Percentiles rank a stretch among this genome's conserved stretches.
Evolutionary conservation across 345 rosid species (phyloP).

Genomic region (Lepidium didymum): DNA sequence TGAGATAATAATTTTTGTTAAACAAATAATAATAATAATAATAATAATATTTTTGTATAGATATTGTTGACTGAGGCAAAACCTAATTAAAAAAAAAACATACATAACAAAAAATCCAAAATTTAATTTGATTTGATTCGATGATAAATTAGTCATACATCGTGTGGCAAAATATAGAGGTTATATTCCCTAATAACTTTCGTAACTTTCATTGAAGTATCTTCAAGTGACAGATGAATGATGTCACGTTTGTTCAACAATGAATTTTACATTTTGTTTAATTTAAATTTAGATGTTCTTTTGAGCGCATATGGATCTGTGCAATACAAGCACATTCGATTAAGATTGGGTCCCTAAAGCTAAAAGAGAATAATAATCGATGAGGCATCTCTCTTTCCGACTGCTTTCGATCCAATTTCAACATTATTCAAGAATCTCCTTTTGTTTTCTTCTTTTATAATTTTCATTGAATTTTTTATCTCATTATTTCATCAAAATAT

Average conservation of each 20-base stretch:
- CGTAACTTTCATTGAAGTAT: too few relatives aligned
- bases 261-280: neutral
- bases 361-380: slow-evolving; percentile 51
- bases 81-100: too few relatives aligned
- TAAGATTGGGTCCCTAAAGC: slow-evolving; percentile 43
- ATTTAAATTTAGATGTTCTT: neutral
- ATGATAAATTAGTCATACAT: too few relatives aligned
- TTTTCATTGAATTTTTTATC: slow-evolving; percentile 2
- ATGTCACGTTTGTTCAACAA: slow-evolving; percentile 24
- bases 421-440: slow-evolving; percentile 80
- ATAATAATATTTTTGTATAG: too few relatives aligned
- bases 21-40: too few relatives aligned
- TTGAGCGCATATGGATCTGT: slow-evolving; percentile 27
- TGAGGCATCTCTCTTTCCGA: slow-evolving; percentile 48
- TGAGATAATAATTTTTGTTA: too few relatives aligned
- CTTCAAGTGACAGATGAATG: slow-evolving; percentile 28
- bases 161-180: too few relatives aligned
- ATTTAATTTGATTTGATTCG: too few relatives aligned
- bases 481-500: neutral
- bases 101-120: too few relatives aligned
- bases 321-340: slow-evolving; percentile 26
- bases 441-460: slow-evolving; percentile 29
- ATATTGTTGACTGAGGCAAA: too few relatives aligned
- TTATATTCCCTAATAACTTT: too few relatives aligned
- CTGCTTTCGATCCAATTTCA: slow-evolving; percentile 33